A percentile compares a stretch with the other conserved stretches of the same genome.
Conservation (phyloP, 2,329 filamentous ascomycete species). For the Pseudogymnoascus sp. region DNA sequence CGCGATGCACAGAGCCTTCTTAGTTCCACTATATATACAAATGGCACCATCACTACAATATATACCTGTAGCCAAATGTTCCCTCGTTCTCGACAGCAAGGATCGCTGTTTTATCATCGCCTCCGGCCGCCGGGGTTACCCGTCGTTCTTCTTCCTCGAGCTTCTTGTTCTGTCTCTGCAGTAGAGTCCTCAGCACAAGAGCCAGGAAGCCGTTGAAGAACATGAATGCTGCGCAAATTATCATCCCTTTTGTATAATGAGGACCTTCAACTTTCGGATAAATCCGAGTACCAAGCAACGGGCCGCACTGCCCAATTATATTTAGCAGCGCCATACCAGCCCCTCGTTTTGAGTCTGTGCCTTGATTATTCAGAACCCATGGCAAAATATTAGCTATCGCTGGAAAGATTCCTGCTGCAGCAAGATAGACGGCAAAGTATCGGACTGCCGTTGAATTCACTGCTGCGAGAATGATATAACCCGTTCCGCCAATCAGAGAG, state of each 20-base stretch:
- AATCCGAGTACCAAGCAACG: conserved; percentile 54
- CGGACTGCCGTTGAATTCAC: conserved; percentile 37
- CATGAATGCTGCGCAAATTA: conserved; percentile 55
- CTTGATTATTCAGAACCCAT: conserved; percentile 64
- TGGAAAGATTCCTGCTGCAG: conserved; percentile 56
- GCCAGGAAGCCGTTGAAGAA: conserved; percentile 51
- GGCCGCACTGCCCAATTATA: conserved; percentile 57
- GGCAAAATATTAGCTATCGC: conserved; percentile 64
- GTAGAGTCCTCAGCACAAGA: conserved; percentile 42
- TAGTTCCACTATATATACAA: neutral
- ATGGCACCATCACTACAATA: neutral
- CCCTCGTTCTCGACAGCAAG: neutral
- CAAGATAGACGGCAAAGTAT: conserved; percentile 43
- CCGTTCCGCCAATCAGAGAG: conserved; percentile 49
- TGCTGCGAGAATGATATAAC: conserved; percentile 58
- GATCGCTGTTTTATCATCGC: neutral
- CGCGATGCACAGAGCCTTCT: neutral
- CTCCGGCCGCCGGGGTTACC: neutral
- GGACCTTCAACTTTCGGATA: conserved; percentile 44
- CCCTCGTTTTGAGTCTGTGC: conserved; percentile 59
- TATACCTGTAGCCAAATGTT: neutral
- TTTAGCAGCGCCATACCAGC: conserved; percentile 60
- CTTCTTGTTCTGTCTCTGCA: conserved; percentile 53
- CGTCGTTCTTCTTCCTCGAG: conserved; percentile 38
- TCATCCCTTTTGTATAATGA: conserved; percentile 47